These are phyloP conservation scores for Medicago ruthenica DNA, from an alignment of 306 rosid genomes.

Conservation along the genomic window DNA sequence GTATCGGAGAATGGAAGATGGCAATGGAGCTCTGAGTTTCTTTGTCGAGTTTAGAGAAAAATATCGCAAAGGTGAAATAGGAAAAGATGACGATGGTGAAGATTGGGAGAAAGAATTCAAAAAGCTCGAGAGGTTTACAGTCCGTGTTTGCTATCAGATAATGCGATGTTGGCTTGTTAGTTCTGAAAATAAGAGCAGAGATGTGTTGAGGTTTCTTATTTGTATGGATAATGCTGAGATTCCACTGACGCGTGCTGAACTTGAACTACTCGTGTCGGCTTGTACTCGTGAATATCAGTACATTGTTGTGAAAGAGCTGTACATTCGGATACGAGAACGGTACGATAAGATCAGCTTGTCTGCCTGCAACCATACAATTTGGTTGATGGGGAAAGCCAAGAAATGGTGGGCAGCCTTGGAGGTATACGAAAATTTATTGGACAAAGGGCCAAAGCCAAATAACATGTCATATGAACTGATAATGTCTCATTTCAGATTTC, in stretches of 20 bases:
- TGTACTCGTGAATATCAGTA: slow-evolving; percentile 88
- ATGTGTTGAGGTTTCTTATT: slow-evolving; percentile 67
- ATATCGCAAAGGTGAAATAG: slow-evolving; percentile 66
- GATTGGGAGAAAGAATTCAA: slow-evolving; percentile 75
- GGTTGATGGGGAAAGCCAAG: slow-evolving; percentile 96
- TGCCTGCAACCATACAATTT: slow-evolving; percentile 89
- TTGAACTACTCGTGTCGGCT: slow-evolving; percentile 86
- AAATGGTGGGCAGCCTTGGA: slow-evolving; percentile 99
- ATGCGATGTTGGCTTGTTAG: slow-evolving; percentile 89
- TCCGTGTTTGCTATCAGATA: slow-evolving; percentile 88
- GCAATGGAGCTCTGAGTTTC: slow-evolving; percentile 73
- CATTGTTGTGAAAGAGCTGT: slow-evolving; percentile 78
- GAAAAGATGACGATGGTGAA: slow-evolving; percentile 56
- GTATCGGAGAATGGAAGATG: slow-evolving; percentile 83
- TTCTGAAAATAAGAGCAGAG: slow-evolving; percentile 52
- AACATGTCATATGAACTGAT: slow-evolving; percentile 82
- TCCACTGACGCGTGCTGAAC: slow-evolving; percentile 62
- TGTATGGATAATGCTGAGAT: slow-evolving; percentile 77
- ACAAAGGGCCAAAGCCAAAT: slow-evolving; percentile 92
- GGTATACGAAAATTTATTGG: slow-evolving; percentile 87
- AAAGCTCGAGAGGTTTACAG: slow-evolving; percentile 74
- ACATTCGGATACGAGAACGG: slow-evolving; percentile 69
- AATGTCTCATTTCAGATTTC: slow-evolving; percentile 79
- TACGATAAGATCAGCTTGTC: slow-evolving; percentile 71
- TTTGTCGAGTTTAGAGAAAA: slow-evolving; percentile 71